Evolutionary conservation across 305 asterid genomes (phyloP).

Genomic region (Fraxinus greggii): DNA sequence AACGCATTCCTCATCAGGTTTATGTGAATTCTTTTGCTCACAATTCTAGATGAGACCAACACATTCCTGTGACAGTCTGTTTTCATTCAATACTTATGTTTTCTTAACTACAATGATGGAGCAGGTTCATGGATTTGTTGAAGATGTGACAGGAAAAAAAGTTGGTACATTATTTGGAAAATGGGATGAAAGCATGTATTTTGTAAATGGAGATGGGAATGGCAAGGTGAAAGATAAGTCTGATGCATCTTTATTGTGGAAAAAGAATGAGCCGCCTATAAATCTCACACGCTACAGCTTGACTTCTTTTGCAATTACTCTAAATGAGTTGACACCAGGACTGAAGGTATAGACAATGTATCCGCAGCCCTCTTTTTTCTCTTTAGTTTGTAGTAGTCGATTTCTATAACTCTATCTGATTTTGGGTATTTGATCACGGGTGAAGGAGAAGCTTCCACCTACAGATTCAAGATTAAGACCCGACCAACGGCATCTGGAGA

Average conservation of each 20-base stretch:
- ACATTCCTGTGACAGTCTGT: neutral
- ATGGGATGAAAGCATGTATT: slow-evolving; percentile 86
- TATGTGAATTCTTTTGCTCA: neutral
- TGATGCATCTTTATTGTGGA: slow-evolving; percentile 67
- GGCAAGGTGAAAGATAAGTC: slow-evolving; percentile 51
- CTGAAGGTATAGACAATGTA: slow-evolving; percentile 58
- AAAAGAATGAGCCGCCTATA: slow-evolving; percentile 52
- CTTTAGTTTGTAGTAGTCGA: neutral
- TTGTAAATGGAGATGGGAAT: slow-evolving; percentile 57
- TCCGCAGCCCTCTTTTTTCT: neutral
- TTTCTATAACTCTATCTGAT: slow-evolving; percentile 49
- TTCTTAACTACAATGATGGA: slow-evolving; percentile 22
- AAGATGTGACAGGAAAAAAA: slow-evolving; percentile 61
- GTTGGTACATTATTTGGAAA: slow-evolving; percentile 73
- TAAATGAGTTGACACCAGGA: slow-evolving; percentile 79
- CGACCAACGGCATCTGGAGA: slow-evolving; percentile 85
- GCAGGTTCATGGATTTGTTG: slow-evolving; percentile 88
- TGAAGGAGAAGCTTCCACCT: slow-evolving; percentile 96
- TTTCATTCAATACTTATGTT: slow-evolving; percentile 8
- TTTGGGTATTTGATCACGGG: slow-evolving; percentile 42
- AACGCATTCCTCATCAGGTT: slow-evolving; percentile 95
- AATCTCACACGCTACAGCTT: slow-evolving; percentile 77
- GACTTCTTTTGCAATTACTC: slow-evolving; percentile 78
- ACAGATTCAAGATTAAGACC: slow-evolving; percentile 96
- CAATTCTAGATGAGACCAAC: neutral